A percentile compares a stretch with the other conserved stretches of the same genome.
phyloP scores from a whole-genome alignment of 192 early-diverging fungal genomes.

The Dispira simplex region DNA sequence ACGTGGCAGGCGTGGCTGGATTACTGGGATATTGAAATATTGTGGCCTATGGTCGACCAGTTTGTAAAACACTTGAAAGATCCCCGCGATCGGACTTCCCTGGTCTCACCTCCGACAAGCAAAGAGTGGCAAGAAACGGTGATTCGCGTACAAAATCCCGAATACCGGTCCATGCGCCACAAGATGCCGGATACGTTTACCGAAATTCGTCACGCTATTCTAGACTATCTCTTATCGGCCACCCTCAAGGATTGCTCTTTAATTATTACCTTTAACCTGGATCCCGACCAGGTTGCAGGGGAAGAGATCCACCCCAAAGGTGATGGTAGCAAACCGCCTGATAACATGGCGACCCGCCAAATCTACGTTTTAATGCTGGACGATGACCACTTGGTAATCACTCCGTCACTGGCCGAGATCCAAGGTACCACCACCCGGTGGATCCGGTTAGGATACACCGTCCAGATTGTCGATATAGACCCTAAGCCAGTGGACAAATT shows the following conservation, averaged over 20 bases:
- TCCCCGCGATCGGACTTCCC: conserved; percentile 9
- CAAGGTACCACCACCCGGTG: neutral
- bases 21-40: conserved; percentile 36
- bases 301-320: conserved; percentile 11
- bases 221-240: conserved; percentile 49
- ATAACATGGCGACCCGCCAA: neutral
- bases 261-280: conserved; percentile 31
- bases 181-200: neutral
- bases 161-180: neutral
- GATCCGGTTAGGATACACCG: conserved; percentile 21
- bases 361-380: neutral
- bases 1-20: conserved; percentile 36
- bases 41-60: conserved; percentile 15
- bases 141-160: conserved; percentile 18
- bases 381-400: conserved; percentile 10
- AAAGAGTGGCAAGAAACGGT: conserved; percentile 26
- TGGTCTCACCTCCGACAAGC: conserved; percentile 15
- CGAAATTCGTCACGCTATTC: conserved; percentile 27
- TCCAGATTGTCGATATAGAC: conserved; percentile 55
- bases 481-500: conserved; percentile 46
- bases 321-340: neutral
- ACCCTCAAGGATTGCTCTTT: conserved; percentile 71
- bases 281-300: neutral
- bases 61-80: neutral
- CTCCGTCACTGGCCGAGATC: conserved; percentile 6